Evolutionary conservation across 257 asterid genomes (phyloP).

Genomic region (Solanum bukasovii): DNA sequence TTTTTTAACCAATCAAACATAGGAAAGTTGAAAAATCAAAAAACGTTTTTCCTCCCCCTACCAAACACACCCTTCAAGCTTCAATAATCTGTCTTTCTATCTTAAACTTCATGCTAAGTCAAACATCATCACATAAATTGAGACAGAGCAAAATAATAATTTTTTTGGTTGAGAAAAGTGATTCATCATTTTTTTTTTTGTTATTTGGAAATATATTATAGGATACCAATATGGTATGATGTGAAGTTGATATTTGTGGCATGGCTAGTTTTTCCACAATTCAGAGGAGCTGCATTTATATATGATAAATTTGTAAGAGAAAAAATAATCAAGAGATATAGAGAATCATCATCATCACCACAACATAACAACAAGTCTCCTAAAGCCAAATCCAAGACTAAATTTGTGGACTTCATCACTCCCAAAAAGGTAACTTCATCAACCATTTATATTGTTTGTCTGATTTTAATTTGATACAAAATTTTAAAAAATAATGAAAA

Average conservation of each 20-base stretch:
- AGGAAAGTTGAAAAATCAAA: neutral
- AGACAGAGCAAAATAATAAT: neutral
- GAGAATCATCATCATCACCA: slow-evolving; percentile 2
- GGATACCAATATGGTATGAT: slow-evolving; percentile 79
- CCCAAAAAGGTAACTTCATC: slow-evolving; percentile 29
- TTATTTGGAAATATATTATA: neutral
- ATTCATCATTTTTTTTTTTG: neutral
- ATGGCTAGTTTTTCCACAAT: slow-evolving; percentile 79
- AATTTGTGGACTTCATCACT: slow-evolving; percentile 34
- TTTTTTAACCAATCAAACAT: neutral
- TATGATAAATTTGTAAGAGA: slow-evolving; percentile 68
- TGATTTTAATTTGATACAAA: neutral
- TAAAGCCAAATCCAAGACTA: slow-evolving; percentile 20
- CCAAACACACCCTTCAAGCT: neutral
- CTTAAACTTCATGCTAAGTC: neutral
- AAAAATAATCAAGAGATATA: slow-evolving; percentile 41
- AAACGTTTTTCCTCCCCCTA: neutral
- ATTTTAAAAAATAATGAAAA: no score
- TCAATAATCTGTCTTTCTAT: neutral
- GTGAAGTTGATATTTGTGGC: slow-evolving; percentile 63
- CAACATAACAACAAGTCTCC: slow-evolving; percentile 8
- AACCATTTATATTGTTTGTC: neutral
- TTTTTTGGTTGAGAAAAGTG: neutral
- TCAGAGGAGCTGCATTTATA: slow-evolving; percentile 73
- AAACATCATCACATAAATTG: neutral